phyloP scores from a whole-genome alignment of 768 basidiomycete genomes.

The Tulasnella calospora region DNA sequence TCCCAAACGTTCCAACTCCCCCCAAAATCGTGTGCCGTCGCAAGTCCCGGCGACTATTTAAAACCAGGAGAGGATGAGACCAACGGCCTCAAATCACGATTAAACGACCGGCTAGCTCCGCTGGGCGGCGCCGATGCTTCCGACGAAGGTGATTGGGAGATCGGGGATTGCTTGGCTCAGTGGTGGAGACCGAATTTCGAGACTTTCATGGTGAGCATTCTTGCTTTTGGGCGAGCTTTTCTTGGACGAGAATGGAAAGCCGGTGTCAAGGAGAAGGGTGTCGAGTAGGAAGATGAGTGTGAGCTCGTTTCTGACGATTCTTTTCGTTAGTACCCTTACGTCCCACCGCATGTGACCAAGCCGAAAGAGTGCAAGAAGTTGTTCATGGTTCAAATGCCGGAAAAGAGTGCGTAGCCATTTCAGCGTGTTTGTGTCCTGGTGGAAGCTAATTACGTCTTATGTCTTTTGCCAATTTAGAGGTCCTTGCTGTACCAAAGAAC shows the following conservation, averaged over 20 bases:
- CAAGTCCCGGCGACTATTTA: slow-evolving; percentile 94
- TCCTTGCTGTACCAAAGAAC: slow-evolving; percentile 94
- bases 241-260: background rate
- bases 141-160: slow-evolving; percentile 87
- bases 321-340: slow-evolving; percentile 71
- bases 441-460: background rate
- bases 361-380: slow-evolving; percentile 98
- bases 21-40: too few species aligned
- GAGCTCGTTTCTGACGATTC: background rate
- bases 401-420: slow-evolving; percentile 60
- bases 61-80: slow-evolving; percentile 93
- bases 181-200: slow-evolving; percentile 99
- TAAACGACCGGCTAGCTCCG: slow-evolving; percentile 86
- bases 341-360: slow-evolving; percentile 92
- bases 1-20: background rate
- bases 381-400: slow-evolving; percentile 92
- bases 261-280: background rate
- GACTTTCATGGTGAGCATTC: slow-evolving; percentile 86
- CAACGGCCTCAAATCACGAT: slow-evolving; percentile 79
- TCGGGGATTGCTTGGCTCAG: slow-evolving; percentile 92
- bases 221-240: background rate
- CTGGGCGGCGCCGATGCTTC: slow-evolving; percentile 72
- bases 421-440: background rate
- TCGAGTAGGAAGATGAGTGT: background rate
- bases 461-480: slow-evolving; percentile 50